These are phyloP conservation scores for Aspergillus costaricaensis DNA, from an alignment of 2,329 filamentous ascomycete genomes.

Conservation along the genomic window DNA sequence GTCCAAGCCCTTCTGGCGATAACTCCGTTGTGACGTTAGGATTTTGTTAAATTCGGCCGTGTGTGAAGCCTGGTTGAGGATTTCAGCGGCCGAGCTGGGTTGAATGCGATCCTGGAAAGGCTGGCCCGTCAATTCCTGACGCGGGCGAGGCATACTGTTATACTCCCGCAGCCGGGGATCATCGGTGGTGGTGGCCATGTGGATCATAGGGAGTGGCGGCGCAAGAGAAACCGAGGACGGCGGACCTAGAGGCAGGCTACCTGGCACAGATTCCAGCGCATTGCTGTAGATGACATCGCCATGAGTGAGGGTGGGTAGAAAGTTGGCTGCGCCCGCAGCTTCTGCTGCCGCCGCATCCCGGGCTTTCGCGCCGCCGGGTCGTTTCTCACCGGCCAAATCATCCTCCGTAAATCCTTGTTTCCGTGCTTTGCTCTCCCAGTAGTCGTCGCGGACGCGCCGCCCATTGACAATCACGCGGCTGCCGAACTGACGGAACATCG, in stretches of 20 bases:
- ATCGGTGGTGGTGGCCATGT: conserved; percentile 74
- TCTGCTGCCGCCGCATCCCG: conserved; percentile 78
- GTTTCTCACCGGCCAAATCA: conserved; percentile 92
- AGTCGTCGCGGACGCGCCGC: conserved; percentile 90
- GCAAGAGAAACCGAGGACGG: conserved; percentile 64
- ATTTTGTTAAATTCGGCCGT: conserved; percentile 88
- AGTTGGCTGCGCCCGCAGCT: conserved; percentile 59
- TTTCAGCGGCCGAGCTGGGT: conserved; percentile 72
- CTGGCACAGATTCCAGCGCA: conserved; percentile 67
- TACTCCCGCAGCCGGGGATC: conserved; percentile 79
- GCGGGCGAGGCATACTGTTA: conserved; percentile 76
- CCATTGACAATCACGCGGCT: conserved; percentile 90
- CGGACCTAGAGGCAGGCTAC: conserved; percentile 70
- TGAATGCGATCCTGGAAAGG: conserved; percentile 86
- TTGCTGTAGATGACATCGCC: conserved; percentile 88
- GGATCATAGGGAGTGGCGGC: conserved; percentile 76
- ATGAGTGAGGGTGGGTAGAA: conserved; percentile 66
- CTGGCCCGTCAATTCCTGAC: conserved; percentile 85
- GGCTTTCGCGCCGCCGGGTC: conserved; percentile 86
- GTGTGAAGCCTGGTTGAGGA: conserved; percentile 82
- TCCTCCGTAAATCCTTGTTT: conserved; percentile 99
- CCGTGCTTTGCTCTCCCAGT: conserved; percentile 95
- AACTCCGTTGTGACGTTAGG: conserved; percentile 75
- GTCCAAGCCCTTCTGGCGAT: conserved; percentile 77
- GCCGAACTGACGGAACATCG: conserved; percentile 98